These are phyloP conservation scores for Chenopodium formosanum DNA, from an alignment of 148 eudicot genomes.

Conservation along the genomic window DNA sequence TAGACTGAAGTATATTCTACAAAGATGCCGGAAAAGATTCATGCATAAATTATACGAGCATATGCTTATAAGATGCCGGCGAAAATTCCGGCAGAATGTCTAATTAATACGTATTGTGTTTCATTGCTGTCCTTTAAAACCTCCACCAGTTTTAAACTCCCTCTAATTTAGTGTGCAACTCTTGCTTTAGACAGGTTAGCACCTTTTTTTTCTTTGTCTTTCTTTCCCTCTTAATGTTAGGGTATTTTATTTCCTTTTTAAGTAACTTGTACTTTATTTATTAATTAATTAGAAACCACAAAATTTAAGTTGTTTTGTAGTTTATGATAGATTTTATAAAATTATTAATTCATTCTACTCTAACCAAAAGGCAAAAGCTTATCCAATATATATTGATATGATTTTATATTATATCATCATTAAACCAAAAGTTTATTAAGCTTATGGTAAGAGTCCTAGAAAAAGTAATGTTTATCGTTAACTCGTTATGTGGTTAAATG, in stretches of 20 bases:
- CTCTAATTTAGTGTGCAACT: background rate
- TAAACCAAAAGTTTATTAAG: no score
- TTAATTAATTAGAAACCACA: background rate
- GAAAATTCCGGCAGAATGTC: background rate
- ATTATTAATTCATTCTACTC: no score
- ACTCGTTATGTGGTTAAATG: no score
- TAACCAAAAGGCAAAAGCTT: no score
- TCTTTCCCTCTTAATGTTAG: background rate
- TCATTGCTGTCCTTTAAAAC: background rate
- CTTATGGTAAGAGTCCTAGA: no score
- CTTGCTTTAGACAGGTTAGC: background rate
- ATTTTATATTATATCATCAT: no score
- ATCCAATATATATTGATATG: no score
- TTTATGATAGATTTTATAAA: no score
- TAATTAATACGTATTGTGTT: no score
- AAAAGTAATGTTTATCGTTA: no score
- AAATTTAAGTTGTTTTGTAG: no score
- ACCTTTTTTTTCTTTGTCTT: background rate
- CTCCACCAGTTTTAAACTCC: constrained; percentile 1
- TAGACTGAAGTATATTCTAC: background rate
- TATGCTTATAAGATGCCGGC: background rate
- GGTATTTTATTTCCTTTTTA: no score
- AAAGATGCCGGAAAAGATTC: background rate
- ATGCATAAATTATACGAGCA: background rate
- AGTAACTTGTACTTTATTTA: background rate